Evolutionary conservation across 2,329 filamentous ascomycete species (phyloP).

Genomic region (Diaporthe sp.): DNA sequence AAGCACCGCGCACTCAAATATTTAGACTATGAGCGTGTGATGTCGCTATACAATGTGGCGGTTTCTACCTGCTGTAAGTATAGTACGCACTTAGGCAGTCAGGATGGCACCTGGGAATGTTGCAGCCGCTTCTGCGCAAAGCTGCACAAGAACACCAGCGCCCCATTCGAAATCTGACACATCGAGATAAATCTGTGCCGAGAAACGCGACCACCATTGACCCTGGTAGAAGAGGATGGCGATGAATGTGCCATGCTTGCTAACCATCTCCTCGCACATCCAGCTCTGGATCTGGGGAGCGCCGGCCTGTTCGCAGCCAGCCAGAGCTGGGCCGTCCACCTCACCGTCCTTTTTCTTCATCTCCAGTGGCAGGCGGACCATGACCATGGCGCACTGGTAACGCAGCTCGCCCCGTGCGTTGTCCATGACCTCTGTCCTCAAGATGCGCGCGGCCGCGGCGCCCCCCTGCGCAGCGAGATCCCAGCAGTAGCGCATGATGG

Average conservation of each 20-base stretch:
- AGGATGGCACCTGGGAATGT: neutral
- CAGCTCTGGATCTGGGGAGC: conserved; percentile 57
- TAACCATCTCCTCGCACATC: conserved; percentile 66
- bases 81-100: no score
- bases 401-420: conserved; percentile 73
- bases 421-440: conserved; percentile 81
- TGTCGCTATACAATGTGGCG: no score
- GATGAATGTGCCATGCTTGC: conserved; percentile 78
- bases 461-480: conserved; percentile 75
- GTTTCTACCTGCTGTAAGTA: no score
- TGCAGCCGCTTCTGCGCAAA: conserved; percentile 47
- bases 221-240: conserved; percentile 72
- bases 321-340: neutral
- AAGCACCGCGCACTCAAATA: no score
- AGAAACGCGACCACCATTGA: conserved; percentile 79
- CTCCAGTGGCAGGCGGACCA: conserved; percentile 78
- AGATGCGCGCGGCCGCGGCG: conserved; percentile 67
- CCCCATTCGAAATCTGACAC: conserved; percentile 81
- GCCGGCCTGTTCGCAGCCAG: neutral
- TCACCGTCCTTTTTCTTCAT: conserved; percentile 40
- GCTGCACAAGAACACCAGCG: conserved; percentile 67
- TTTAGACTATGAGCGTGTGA: no score
- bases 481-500: conserved; percentile 74
- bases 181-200: conserved; percentile 88
- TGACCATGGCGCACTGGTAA: conserved; percentile 75